phyloP scores from a whole-genome alignment of 148 eudicot species.

The Oxyria digyna region DNA sequence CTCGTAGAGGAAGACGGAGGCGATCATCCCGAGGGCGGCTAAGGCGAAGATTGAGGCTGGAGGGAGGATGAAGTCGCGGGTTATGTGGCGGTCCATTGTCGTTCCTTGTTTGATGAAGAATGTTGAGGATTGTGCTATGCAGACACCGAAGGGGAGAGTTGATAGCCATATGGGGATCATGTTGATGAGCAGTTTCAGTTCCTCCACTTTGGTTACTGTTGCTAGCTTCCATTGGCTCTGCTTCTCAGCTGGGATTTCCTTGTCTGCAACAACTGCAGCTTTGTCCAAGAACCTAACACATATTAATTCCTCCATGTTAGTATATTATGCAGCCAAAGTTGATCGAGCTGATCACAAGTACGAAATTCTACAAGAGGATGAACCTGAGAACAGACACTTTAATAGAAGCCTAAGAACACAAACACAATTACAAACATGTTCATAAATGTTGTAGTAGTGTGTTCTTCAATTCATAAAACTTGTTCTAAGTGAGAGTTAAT shows the following conservation, averaged over 20 bases:
- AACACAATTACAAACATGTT: no score
- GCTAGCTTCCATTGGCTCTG: slow-evolving; percentile 49
- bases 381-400: no score
- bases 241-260: slow-evolving; percentile 13
- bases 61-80: slow-evolving; percentile 28
- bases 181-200: slow-evolving; percentile 49
- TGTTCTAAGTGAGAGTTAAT: no score
- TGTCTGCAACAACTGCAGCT: slow-evolving; percentile 42
- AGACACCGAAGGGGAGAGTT: slow-evolving; percentile 39
- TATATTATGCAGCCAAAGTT: no score
- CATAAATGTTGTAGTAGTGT: no score
- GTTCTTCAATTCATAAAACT: no score
- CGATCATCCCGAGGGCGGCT: slow-evolving; percentile 47
- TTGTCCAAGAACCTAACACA: slow-evolving; percentile 72
- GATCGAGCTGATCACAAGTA: no score
- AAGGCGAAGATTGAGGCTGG: slow-evolving; percentile 46
- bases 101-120: slow-evolving; percentile 75
- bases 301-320: no score
- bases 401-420: no score
- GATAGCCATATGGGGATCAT: slow-evolving; percentile 72
- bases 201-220: slow-evolving; percentile 56
- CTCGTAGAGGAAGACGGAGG: slow-evolving; percentile 38
- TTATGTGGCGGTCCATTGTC: slow-evolving; percentile 26
- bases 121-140: slow-evolving; percentile 50
- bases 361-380: no score